A percentile compares a stretch with the other conserved stretches of the same genome.
These are phyloP conservation scores for Azolla pinnata DNA, from an alignment of 75 land plant species.

Conservation along the genomic window DNA sequence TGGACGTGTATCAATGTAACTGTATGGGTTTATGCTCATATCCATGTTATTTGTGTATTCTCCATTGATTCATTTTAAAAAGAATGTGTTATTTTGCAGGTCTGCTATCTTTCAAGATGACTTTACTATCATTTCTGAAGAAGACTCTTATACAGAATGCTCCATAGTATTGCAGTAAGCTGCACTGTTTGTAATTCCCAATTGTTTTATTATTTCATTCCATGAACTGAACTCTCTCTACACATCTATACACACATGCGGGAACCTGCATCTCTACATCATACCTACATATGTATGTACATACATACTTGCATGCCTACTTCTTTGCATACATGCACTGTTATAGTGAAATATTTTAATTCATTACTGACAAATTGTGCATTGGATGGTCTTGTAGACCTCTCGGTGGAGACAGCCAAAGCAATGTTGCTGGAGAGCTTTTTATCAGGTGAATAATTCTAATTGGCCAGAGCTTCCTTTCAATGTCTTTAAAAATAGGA, in stretches of 20 bases:
- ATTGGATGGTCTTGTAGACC: too few species aligned
- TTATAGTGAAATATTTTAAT: too few species aligned
- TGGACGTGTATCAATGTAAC: too few species aligned
- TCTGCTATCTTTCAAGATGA: slow-evolving; percentile 87
- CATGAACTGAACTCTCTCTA: background rate
- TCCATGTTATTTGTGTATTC: too few species aligned
- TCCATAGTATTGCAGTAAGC: slow-evolving; percentile 51
- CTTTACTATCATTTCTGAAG: slow-evolving; percentile 57
- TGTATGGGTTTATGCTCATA: too few species aligned
- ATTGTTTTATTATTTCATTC: background rate
- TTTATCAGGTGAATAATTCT: slow-evolving; percentile 43
- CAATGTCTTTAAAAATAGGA: slow-evolving; percentile 1
- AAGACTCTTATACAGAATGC: slow-evolving; percentile 38
- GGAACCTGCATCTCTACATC: too few species aligned
- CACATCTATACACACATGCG: too few species aligned
- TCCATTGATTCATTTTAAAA: too few species aligned
- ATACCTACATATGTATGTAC: too few species aligned
- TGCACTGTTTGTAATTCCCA: background rate
- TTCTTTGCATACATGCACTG: too few species aligned
- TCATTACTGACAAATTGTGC: too few species aligned
- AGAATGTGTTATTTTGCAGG: slow-evolving; percentile 36
- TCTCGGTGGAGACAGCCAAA: background rate
- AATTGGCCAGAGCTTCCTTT: background rate
- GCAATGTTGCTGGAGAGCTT: slow-evolving; percentile 50
- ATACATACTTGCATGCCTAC: too few species aligned